Evolutionary conservation across 2,329 filamentous ascomycete species (phyloP), one percentile per base, ranked within the genome.

Genomic region (Claviceps humidiphila): DNA sequence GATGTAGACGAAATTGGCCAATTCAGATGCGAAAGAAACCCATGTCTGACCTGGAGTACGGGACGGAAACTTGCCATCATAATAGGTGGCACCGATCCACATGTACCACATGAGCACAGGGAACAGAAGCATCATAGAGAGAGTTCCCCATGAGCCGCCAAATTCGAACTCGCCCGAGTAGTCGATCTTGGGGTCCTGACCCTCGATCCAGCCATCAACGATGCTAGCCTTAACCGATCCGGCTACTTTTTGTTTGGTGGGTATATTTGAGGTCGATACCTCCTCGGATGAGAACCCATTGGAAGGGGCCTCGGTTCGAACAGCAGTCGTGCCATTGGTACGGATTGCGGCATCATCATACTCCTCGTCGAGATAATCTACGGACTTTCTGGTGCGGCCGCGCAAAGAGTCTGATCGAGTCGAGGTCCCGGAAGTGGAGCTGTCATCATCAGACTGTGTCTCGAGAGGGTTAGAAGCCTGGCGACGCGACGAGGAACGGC

Each of bases 21-120:
- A 69, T 58, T 95, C 83, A 53, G 74, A 69, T 51, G 78, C 74
- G 65, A 96, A 97, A 17, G 91, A 82, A 13, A 63, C 59, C 65
- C 80, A 80, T 59, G 75, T 82, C 73, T 95, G 77, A 43, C 78
- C 85, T 44, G 78, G 66, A 2, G 71, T 71, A 1, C 81, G 86
- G 44, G 73, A 71, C 16, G 93, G 93, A 50, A 94, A 75, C 57
- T 86, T 82, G 60, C 91, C 91, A 64, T 89, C 74, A 71, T 96
- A 98, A 72, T 91, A 95, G 49, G 84, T 90, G 38, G 91, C 87
- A 49, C 93, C 93, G 68, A 95, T 84, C 90, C 90, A 97, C 90
- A 98, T 95, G 73, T 96, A 97, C 78, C 88, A 96, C 91, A 97
- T 97, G 61, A 98, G 78, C 40, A 84, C 56, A n/a, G 93, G 93